Base-by-base conservation (phyloP, 805 yeast species). In the Pichia thaimueangensis region DNA sequence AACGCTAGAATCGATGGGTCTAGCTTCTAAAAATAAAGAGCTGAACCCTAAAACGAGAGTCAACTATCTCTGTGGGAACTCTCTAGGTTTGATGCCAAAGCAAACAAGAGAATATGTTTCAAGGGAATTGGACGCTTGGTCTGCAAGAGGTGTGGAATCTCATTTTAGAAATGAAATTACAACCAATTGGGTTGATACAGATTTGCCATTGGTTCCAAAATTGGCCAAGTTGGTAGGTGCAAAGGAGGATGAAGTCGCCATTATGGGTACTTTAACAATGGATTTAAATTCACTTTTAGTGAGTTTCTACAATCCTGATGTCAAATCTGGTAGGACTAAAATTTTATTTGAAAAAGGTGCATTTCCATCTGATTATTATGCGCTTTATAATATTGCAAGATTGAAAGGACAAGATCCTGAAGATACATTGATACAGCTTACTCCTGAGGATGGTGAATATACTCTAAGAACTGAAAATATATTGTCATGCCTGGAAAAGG, bases 361-460 rank as follows among this genome's bases (percentile, higher is more conserved):
- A 0, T 89, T 89, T 56, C 97, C 97, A 0, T 85, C 95, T 0
- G 97, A 89, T 59, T 85, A 75, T 64, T 89, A 88, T 63, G 91
- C 96, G 3, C 77, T 89, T 49, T 71, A 74, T 48, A 85, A 86
- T 55, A 80, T 85, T 58, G 86, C 76, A 22, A 69, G 69, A 56
- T 59, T 87, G 36, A 78, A 76, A 50, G 82, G 82, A 2, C 64
- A 63, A 30, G 52, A 64, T 21, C 71, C 73, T 6, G 65, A 73
- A 35, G 72, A 74, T 6, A 77, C 78, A 37, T 68, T 89, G 49
- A 63, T 91, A 28, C 86, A 81, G 53, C 41, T 86, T 31, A 67
- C 63, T 27, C 87, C 93, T 8, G 66, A 76, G n/a, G 58, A 58
- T 3, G 81, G 79, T 16, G 79, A 78, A 47, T 71, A 74, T 37